Conservation (phyloP, 768 basidiomycete genomes). For the Lyophyllum atratum region DNA sequence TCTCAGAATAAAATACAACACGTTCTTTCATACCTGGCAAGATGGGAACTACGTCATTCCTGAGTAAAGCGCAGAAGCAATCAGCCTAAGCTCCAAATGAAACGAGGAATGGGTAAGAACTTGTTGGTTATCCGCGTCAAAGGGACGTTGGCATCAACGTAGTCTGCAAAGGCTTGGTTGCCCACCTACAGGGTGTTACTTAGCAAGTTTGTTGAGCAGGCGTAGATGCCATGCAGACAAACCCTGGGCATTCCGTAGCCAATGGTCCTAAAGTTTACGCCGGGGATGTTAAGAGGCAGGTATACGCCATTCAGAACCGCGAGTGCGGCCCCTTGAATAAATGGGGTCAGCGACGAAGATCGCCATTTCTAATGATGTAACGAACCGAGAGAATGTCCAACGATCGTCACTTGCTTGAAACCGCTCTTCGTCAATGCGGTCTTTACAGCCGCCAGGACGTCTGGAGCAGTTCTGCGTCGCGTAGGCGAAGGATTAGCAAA, state of each 20-base stretch:
- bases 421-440: conserved; percentile 34
- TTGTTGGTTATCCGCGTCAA: conserved; percentile 18
- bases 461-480: conserved; percentile 34
- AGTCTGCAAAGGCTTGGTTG: conserved; percentile 32
- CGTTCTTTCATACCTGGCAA: conserved; percentile 25
- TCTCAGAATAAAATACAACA: not conserved
- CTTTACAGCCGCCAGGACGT: conserved; percentile 47
- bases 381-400: conserved; percentile 42
- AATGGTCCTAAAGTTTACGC: conserved; percentile 36
- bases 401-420: conserved; percentile 40
- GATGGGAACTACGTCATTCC: conserved; percentile 24
- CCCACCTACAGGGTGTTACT: conserved; percentile 26
- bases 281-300: conserved; percentile 51
- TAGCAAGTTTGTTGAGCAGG: not conserved
- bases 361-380: conserved; percentile 19
- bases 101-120: not conserved
- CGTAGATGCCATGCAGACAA: not conserved
- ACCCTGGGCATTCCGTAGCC: conserved; percentile 48
- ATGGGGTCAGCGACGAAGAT: conserved; percentile 22
- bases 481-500: conserved; percentile 40
- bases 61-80: not conserved
- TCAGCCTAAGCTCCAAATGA: not conserved
- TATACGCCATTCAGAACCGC: conserved; percentile 52
- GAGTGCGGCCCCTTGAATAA: conserved; percentile 34
- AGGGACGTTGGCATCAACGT: conserved; percentile 23